Evolutionary conservation across 306 rosid species (phyloP).

Genomic region (Lithocarpus polystachyus): DNA sequence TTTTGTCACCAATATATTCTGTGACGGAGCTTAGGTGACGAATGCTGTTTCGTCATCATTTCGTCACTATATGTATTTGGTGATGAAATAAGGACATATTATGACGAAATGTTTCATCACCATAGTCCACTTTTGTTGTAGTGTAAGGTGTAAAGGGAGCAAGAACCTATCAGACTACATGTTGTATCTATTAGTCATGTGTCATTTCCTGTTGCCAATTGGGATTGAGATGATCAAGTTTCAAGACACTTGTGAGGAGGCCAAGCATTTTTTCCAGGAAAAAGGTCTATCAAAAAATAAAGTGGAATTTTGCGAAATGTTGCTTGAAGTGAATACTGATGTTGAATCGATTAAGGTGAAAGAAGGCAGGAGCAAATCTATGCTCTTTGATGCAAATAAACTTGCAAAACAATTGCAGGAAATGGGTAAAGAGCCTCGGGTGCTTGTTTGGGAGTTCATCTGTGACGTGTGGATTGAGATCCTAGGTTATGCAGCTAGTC

Average conservation of each 20-base stretch:
- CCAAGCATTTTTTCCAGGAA: neutral
- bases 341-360: neutral
- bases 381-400: neutral
- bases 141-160: too few species aligned
- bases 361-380: neutral
- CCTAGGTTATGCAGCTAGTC: neutral
- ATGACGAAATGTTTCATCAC: too few species aligned
- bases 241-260: conserved; percentile 3
- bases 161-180: neutral
- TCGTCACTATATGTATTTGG: too few species aligned
- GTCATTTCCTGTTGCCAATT: conserved; percentile 5
- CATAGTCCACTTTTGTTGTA: too few species aligned
- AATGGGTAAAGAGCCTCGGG: neutral
- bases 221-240: neutral
- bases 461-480: conserved; percentile 10
- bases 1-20: too few species aligned
- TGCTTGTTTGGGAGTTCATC: neutral
- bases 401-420: conserved; percentile 1
- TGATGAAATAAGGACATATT: too few species aligned
- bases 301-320: neutral
- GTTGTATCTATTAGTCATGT: neutral
- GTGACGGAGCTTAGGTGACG: too few species aligned
- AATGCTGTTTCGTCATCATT: too few species aligned
- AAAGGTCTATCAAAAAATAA: neutral
- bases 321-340: neutral